Conservation (phyloP, 139 green algal species). For the Chlamydomonas sphaeroides region DNA sequence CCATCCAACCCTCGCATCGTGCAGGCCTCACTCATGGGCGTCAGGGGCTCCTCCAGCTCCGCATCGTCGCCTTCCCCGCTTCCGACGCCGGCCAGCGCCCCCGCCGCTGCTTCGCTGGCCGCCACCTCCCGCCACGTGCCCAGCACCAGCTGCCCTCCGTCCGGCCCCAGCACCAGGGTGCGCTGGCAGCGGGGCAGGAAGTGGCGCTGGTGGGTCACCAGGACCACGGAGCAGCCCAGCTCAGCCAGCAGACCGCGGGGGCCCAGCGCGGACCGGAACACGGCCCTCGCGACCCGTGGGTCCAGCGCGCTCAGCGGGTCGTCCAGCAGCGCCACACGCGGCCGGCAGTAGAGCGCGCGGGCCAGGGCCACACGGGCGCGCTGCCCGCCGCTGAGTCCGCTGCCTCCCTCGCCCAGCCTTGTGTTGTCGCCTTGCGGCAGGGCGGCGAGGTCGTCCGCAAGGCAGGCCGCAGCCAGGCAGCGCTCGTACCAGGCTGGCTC, state of each 20-base stretch:
- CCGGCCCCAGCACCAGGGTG: constrained; percentile 81
- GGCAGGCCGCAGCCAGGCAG: constrained; percentile 68
- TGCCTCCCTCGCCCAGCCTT: constrained; percentile 89
- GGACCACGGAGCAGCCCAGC: constrained; percentile 64
- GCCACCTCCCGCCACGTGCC: constrained; percentile 73
- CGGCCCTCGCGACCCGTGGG: constrained; percentile 71
- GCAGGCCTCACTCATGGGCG: too few species aligned
- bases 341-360: constrained; percentile 74
- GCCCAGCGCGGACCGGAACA: constrained; percentile 80
- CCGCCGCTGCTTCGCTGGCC: too few species aligned
- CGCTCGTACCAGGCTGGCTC: constrained; percentile 61
- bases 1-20: too few species aligned
- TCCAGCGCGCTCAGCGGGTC: constrained; percentile 91
- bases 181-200: constrained; percentile 73
- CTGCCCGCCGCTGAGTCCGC: constrained; percentile 86
- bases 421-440: constrained; percentile 82
- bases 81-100: too few species aligned
- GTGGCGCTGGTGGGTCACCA: constrained; percentile 94
- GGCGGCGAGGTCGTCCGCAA: constrained; percentile 72
- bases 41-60: too few species aligned
- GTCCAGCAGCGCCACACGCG: constrained; percentile 83
- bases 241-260: constrained; percentile 65
- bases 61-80: too few species aligned
- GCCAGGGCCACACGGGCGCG: constrained; percentile 82
- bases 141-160: constrained; percentile 61